Conservation (phyloP, 2,329 filamentous ascomycete genomes). For the Gaeumannomyces sp. region DNA sequence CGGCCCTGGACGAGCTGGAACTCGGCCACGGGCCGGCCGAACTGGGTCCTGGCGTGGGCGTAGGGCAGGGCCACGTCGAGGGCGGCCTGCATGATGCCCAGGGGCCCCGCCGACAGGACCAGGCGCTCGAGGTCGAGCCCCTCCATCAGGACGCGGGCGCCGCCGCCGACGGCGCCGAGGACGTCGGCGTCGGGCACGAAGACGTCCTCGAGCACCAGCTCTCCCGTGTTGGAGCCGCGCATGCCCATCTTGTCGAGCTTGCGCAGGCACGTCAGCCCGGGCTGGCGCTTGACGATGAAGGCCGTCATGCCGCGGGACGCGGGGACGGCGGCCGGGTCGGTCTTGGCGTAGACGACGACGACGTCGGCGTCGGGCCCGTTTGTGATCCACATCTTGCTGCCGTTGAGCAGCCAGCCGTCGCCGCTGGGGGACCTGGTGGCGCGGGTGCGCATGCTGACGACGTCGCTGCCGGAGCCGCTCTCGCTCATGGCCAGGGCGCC, state of each 20-base stretch:
- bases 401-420: constrained; percentile 78
- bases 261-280: constrained; percentile 78
- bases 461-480: constrained; percentile 83
- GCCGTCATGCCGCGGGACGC: constrained; percentile 90
- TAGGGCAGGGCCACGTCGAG: constrained; percentile 85
- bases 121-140: constrained; percentile 90
- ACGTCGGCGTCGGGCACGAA: constrained; percentile 82
- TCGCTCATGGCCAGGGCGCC: constrained; percentile 95
- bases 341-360: constrained; percentile 96
- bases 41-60: constrained; percentile 83
- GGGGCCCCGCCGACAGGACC: constrained; percentile 81
- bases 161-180: constrained; percentile 71
- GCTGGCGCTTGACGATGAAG: constrained; percentile 73
- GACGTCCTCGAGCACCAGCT: constrained; percentile 83
- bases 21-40: constrained; percentile 76
- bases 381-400: constrained; percentile 99
- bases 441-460: constrained; percentile 89
- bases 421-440: constrained; percentile 70
- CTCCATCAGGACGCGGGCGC: constrained; percentile 90
- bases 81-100: constrained; percentile 90
- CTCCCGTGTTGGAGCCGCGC: constrained; percentile 93
- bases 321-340: constrained; percentile 58
- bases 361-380: constrained; percentile 93
- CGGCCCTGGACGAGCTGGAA: constrained; percentile 93
- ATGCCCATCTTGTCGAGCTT: constrained; percentile 99